Base-by-base conservation (phyloP, 176 grass and related monocot genomes). In the Panicum miliaceum region DNA sequence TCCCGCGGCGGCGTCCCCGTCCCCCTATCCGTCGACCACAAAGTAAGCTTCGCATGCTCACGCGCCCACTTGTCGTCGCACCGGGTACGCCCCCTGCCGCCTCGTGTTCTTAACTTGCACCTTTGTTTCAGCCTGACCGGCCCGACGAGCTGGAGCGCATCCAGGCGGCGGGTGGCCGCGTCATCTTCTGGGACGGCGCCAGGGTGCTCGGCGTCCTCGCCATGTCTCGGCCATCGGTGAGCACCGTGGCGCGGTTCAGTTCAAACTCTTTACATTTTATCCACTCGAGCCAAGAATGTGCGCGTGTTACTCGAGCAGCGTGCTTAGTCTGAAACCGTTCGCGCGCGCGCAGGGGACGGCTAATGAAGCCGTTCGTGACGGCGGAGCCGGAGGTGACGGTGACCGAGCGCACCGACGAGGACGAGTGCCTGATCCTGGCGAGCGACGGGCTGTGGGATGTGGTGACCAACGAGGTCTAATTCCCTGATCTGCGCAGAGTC, bases 401-500 rank as follows among this genome's bases (percentile, higher is more conserved):
- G 66, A 82, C 78, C 11, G 68, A 66, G 57, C 84, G 81, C 75
- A 51, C 50, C 8, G 70, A 83, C 79, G 89, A 83, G n/a, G 86
- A 87, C 37, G 84, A 94, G 38, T 91, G 89, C 84, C 84, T 94
- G 22, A 89, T 94, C 77, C 82, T 94, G 79, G 92, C 92, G 16
- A 91, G 89, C 75, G 92, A 94, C 68, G 92, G 92, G 63, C 82
- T 94, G 68, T 94, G 89, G 89, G 92, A 94, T 56, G 89, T 94
- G 25, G 73, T 91, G 53, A 84, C 80, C 29, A 91, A 89, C 43
- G 86, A 94, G 56, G 34, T 25, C 48, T 81, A 70, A 70, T 81
- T 81, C 64, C 38, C 34, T 70, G 51, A 57, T 81, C 52, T 0
- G 64, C 10, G 50, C 34, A 29, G 12, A 23, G 64, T 67, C 46